phyloP scores from a whole-genome alignment of 2,329 filamentous ascomycete species.

The Cyclaneusma minus region DNA sequence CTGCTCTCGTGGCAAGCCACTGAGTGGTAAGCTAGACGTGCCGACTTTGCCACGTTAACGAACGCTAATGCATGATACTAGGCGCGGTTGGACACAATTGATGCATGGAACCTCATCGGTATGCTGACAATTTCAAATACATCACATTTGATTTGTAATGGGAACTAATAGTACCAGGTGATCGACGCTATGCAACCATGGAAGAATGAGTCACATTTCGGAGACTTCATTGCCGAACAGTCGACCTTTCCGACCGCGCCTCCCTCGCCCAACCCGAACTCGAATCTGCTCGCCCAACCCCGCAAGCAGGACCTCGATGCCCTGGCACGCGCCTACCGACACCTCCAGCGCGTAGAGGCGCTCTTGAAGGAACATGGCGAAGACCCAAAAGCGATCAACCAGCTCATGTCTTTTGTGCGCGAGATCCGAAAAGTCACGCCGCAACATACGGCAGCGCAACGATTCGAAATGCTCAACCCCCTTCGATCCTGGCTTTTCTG shows the following conservation, averaged over 20 bases:
- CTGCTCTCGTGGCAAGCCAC: slow-evolving; percentile 91
- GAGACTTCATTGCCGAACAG: slow-evolving; percentile 67
- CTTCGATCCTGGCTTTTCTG: slow-evolving; percentile 91
- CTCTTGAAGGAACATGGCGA: slow-evolving; percentile 55
- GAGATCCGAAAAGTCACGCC: slow-evolving; percentile 56
- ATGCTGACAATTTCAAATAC: slow-evolving; percentile 22
- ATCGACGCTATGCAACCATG: slow-evolving; percentile 83
- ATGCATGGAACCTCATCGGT: slow-evolving; percentile 85
- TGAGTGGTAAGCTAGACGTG: slow-evolving; percentile 58
- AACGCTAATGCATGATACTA: too few relatives aligned
- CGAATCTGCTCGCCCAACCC: slow-evolving; percentile 41
- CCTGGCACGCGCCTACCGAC: slow-evolving; percentile 49
- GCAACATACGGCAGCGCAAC: slow-evolving; percentile 58
- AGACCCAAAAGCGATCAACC: slow-evolving; percentile 50
- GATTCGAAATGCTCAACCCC: slow-evolving; percentile 80
- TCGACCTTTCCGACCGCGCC: slow-evolving; percentile 56
- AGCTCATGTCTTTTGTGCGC: slow-evolving; percentile 58
- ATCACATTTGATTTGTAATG: slow-evolving; percentile 1
- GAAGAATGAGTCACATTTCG: slow-evolving; percentile 80
- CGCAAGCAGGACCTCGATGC: slow-evolving; percentile 56
- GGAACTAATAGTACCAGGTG: slow-evolving; percentile 37
- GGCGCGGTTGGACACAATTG: slow-evolving; percentile 83
- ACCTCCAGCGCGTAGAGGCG: slow-evolving; percentile 51
- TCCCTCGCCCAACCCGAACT: slow-evolving; percentile 43
- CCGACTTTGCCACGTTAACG: slow-evolving; percentile 1